Evolutionary conservation across 2,329 filamentous ascomycete genomes (phyloP), one percentile per base, ranked within the genome.

Genomic region (Epichloe sp.): DNA sequence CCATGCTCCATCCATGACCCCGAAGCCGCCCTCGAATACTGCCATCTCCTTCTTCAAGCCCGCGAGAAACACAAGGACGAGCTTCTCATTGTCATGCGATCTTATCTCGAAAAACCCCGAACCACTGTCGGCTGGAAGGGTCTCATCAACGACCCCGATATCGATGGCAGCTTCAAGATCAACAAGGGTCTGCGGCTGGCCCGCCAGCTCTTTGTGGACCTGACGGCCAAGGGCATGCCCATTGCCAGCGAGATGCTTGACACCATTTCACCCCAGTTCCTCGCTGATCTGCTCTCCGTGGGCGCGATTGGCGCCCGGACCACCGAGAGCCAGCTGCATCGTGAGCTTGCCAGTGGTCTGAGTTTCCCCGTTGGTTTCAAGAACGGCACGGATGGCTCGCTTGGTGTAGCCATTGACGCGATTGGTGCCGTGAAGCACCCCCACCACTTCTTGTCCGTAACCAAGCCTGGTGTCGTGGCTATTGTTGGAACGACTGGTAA

Each of bases 61-160:
- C 80, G 89, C 54, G 80, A 86, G 57, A 88, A 85, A 75, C 83
- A 83, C 55, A 76, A 82, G 60, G 90, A 97, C 66, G 76, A 81
- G 49, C 78, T 98, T 44, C 83, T 83, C 67, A 86, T 98, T 67
- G 84, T 98, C 63, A 98, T 98, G 93, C 88, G 93, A 61, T 89
- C 90, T 64, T 98, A 98, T 79, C 85, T 98, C 49, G 93, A 98
- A 77, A 98, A 98, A 78, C 93, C 93, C 42, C 85, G 93, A 54
- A 98, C 93, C 47, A 98, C 93, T 0, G 91, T 98, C 46, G 93
- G 93, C 65, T 98, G 93, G 93, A 98, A 98, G 74, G 93, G 93
- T 49, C 77, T 98, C 68, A 96, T 98, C 78, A 98, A 98, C 71
- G 93, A 98, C 69, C 93, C 93, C 2, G 90, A 97, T 63, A 95